These are phyloP conservation scores for Penicillium verrucosum DNA, from an alignment of 2,329 filamentous ascomycete genomes.

Conservation along the genomic window DNA sequence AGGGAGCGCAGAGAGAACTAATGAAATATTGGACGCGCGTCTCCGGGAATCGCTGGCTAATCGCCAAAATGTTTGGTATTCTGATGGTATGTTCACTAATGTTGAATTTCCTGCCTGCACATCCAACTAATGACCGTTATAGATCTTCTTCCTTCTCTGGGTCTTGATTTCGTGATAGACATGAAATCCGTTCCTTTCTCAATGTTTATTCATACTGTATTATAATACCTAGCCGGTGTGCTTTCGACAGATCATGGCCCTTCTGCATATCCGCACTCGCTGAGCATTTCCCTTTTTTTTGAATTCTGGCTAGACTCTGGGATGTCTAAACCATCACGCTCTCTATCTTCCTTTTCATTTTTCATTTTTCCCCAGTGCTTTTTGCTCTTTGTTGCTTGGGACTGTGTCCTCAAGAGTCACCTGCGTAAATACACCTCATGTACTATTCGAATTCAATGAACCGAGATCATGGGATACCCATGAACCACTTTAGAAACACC, in stretches of 20 bases:
- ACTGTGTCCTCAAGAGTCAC: conserved; percentile 19
- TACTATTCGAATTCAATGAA: conserved; percentile 16
- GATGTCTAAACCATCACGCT: conserved; percentile 12
- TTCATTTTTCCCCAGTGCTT: background rate
- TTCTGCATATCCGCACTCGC: conserved; percentile 17
- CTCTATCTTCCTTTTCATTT: conserved; percentile 9
- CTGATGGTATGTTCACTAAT: conserved; percentile 62
- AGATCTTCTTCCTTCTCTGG: conserved; percentile 79
- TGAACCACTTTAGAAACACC: background rate
- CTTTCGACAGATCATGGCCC: conserved; percentile 21
- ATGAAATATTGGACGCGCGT: conserved; percentile 97
- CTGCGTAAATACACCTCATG: conserved; percentile 22
- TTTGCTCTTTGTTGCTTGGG: conserved; percentile 8
- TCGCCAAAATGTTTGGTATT: conserved; percentile 77
- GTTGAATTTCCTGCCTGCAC: background rate
- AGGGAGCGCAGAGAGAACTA: conserved; percentile 89
- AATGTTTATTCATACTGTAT: conserved; percentile 28
- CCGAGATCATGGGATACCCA: background rate
- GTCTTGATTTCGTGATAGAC: conserved; percentile 56
- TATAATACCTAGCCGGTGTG: conserved; percentile 28
- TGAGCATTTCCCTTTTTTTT: conserved; percentile 17
- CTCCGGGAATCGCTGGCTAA: conserved; percentile 90
- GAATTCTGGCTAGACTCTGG: conserved; percentile 26
- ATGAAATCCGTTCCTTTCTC: conserved; percentile 5
- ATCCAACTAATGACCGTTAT: conserved; percentile 3